phyloP scores from a whole-genome alignment of 2,329 filamentous ascomycete genomes.

The Apiospora phragmitis region DNA sequence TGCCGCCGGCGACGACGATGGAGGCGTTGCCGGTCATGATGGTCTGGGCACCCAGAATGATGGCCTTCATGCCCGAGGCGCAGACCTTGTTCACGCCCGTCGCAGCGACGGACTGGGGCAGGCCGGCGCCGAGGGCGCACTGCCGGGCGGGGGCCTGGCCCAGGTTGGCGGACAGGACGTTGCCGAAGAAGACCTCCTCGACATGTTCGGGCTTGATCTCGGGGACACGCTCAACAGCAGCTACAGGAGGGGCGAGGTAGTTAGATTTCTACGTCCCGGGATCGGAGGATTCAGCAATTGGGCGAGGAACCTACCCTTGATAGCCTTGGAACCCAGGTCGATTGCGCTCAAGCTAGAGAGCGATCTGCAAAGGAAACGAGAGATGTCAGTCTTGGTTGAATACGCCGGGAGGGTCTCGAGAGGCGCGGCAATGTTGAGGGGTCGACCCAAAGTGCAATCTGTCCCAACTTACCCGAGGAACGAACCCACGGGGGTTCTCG shows the following conservation, averaged over 20 bases:
- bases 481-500: constrained; percentile 87
- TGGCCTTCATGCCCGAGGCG: constrained; percentile 90
- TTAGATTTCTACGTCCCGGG: not conserved
- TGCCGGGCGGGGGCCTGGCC: constrained; percentile 96
- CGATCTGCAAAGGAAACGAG: constrained; percentile 56
- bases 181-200: constrained; percentile 96
- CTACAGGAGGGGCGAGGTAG: constrained; percentile 35
- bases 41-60: constrained; percentile 92
- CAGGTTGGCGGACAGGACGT: constrained; percentile 93
- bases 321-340: constrained; percentile 86
- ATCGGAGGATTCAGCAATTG: constrained; percentile 49
- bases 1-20: constrained; percentile 89
- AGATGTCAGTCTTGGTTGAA: constrained; percentile 25
- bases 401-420: not conserved
- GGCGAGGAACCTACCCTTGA: constrained; percentile 73
- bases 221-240: constrained; percentile 81
- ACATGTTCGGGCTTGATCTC: constrained; percentile 86
- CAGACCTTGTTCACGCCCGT: constrained; percentile 99
- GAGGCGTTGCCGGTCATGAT: constrained; percentile 96
- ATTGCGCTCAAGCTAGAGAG: constrained; percentile 83
- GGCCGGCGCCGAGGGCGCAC: constrained; percentile 86
- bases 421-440: not conserved
- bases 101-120: constrained; percentile 75
- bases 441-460: not conserved
- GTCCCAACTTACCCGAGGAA: constrained; percentile 76